These are phyloP conservation scores for Camellia lanceoleosa DNA, from an alignment of 148 eudicot genomes.

Conservation along the genomic window DNA sequence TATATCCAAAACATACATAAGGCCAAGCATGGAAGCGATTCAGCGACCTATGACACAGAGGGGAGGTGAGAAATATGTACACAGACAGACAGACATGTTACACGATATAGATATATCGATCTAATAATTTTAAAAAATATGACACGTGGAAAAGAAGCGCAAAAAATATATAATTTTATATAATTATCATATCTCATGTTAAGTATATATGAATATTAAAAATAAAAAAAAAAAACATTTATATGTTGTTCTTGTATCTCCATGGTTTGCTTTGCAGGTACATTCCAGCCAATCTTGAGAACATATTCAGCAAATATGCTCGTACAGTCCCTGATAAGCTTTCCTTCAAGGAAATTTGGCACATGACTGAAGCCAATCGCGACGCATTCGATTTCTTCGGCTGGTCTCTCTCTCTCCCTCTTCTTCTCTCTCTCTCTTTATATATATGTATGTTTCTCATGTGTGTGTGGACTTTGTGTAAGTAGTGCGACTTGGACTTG, in stretches of 20 bases:
- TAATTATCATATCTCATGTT: too few relatives aligned
- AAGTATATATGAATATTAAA: too few relatives aligned
- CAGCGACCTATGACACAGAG: conserved; percentile 61
- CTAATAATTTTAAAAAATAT: too few relatives aligned
- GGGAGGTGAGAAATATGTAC: conserved; percentile 46
- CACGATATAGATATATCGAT: too few relatives aligned
- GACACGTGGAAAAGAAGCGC: too few relatives aligned
- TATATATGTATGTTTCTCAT: too few relatives aligned
- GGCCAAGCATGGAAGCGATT: conserved; percentile 75
- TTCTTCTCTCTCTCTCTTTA: not conserved
- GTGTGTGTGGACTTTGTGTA: too few relatives aligned
- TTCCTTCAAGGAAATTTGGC: conserved; percentile 54
- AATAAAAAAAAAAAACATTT: too few relatives aligned
- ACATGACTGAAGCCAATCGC: conserved; percentile 69
- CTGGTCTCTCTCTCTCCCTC: conserved; percentile 9
- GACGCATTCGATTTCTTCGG: conserved; percentile 64
- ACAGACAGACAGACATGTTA: too few relatives aligned
- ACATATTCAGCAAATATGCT: conserved; percentile 71
- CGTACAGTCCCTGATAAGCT: conserved; percentile 58
- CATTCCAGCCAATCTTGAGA: conserved; percentile 62
- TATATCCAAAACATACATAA: conserved; percentile 59
- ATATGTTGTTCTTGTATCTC: too few relatives aligned
- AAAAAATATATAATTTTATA: too few relatives aligned
- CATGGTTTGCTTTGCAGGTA: conserved; percentile 40
- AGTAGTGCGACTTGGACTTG: too few relatives aligned